Percentiles rank a stretch among this genome's conserved stretches.
phyloP scores from a whole-genome alignment of 2,329 filamentous ascomycete genomes.

The Aulographum hederae region DNA sequence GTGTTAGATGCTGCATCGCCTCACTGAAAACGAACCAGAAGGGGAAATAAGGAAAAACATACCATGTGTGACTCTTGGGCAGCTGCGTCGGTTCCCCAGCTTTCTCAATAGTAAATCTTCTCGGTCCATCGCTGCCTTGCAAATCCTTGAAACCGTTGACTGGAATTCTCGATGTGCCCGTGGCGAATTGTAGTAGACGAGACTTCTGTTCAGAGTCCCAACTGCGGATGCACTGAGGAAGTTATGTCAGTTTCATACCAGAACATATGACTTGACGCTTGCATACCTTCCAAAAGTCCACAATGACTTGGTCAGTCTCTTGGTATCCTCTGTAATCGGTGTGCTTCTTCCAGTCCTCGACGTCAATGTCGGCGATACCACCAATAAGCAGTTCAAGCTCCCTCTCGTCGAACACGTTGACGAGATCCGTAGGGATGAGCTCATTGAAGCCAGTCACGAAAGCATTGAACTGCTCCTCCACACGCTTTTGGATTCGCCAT shows the following conservation, averaged over 20 bases:
- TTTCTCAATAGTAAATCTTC: slow-evolving; percentile 96
- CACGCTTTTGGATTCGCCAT: slow-evolving; percentile 97
- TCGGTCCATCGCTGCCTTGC: slow-evolving; percentile 86
- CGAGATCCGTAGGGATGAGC: slow-evolving; percentile 84
- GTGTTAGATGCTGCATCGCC: slow-evolving; percentile 10
- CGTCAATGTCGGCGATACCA: slow-evolving; percentile 98
- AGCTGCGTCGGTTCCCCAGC: slow-evolving; percentile 78
- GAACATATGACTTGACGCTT: neutral
- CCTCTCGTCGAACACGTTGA: slow-evolving; percentile 97
- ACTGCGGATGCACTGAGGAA: slow-evolving; percentile 51
- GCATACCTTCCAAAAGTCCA: slow-evolving; percentile 85
- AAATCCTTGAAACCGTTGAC: slow-evolving; percentile 99
- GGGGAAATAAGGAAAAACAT: slow-evolving; percentile 22
- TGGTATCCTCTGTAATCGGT: slow-evolving; percentile 98
- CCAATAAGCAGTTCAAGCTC: slow-evolving; percentile 93
- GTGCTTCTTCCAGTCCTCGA: slow-evolving; percentile 99
- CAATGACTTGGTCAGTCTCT: slow-evolving; percentile 89
- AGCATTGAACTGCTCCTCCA: slow-evolving; percentile 94
- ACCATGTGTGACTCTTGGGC: slow-evolving; percentile 97
- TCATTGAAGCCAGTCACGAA: slow-evolving; percentile 97
- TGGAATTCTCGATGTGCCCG: slow-evolving; percentile 90
- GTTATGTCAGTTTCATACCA: slow-evolving; percentile 11
- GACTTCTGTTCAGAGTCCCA: slow-evolving; percentile 99
- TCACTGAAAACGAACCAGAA: neutral
- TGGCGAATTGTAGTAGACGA: slow-evolving; percentile 87